Percentiles rank a stretch among this genome's conserved stretches.
Conservation (phyloP, 2,329 filamentous ascomycete species). For the Plectosphaerella sp. region DNA sequence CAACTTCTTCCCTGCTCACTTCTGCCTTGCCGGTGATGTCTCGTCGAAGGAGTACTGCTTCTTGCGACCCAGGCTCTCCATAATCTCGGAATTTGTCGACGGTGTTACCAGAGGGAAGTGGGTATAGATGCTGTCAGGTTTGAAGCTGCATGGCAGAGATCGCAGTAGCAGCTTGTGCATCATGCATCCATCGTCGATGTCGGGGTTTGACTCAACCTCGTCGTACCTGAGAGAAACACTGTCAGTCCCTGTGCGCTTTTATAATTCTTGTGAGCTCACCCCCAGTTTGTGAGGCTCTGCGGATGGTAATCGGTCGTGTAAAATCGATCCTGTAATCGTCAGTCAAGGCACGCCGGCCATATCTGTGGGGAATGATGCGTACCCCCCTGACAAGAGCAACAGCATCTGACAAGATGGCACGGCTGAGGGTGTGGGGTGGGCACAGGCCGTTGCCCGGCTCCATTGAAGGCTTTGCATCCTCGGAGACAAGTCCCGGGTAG, state of each 20-base stretch:
- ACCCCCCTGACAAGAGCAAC: conserved; percentile 54
- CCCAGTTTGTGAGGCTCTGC: conserved; percentile 64
- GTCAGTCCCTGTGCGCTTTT: background rate
- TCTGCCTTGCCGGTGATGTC: too few species aligned
- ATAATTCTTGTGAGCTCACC: conserved; percentile 29
- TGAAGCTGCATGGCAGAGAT: conserved; percentile 61
- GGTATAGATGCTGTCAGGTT: conserved; percentile 58
- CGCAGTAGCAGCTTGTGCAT: conserved; percentile 62
- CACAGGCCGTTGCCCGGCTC: conserved; percentile 41
- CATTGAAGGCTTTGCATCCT: conserved; percentile 44
- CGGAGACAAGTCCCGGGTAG: conserved; percentile 43
- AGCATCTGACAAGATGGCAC: conserved; percentile 58
- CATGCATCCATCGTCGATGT: conserved; percentile 57
- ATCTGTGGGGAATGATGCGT: background rate
- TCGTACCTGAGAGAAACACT: conserved; percentile 18
- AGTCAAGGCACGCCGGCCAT: background rate
- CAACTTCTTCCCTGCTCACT: too few species aligned
- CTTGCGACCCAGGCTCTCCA: conserved; percentile 49
- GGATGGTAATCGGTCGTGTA: conserved; percentile 58
- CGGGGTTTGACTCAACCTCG: conserved; percentile 25
- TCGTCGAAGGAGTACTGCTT: conserved; percentile 55
- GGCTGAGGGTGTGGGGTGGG: conserved; percentile 37
- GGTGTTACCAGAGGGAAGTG: conserved; percentile 44
- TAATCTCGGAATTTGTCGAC: conserved; percentile 53
- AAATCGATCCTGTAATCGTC: conserved; percentile 44